phyloP scores from a whole-genome alignment of 371 early-diverging fungal species.

The Choanephora cucurbitarum region DNA sequence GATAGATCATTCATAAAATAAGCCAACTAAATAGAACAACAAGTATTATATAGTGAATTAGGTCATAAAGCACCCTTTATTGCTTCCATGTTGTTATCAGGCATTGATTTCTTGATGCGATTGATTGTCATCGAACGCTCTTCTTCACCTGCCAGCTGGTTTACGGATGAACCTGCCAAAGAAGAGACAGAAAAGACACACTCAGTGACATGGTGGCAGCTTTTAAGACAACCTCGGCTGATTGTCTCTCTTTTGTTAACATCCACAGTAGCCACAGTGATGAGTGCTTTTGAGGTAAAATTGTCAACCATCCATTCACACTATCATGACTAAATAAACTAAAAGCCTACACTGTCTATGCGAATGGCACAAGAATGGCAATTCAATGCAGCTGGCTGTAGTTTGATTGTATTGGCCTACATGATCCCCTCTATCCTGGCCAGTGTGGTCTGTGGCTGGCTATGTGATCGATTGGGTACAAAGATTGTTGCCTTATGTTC shows the following conservation, averaged over 20 bases:
- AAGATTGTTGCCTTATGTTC: constrained; percentile 43
- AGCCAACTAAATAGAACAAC: constrained; percentile 1
- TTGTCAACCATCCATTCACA: too few species aligned
- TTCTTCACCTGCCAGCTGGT: constrained; percentile 47
- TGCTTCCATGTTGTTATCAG: constrained; percentile 66
- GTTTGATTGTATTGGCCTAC: constrained; percentile 60
- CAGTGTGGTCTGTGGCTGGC: constrained; percentile 45
- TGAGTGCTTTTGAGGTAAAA: constrained; percentile 51
- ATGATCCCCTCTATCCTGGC: constrained; percentile 50
- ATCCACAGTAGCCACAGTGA: constrained; percentile 34
- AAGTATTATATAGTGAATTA: constrained; percentile 60
- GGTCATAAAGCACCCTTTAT: constrained; percentile 73
- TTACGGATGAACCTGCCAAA: constrained; percentile 18
- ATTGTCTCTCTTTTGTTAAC: constrained; percentile 37
- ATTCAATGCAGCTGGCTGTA: constrained; percentile 56
- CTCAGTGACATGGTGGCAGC: constrained; percentile 16
- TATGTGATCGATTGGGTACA: constrained; percentile 46
- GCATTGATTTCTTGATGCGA: constrained; percentile 57
- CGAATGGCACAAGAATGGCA: constrained; percentile 55
- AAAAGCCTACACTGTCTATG: constrained; percentile 59
- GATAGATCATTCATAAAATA: too few species aligned
- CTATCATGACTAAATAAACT: too few species aligned
- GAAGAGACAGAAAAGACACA: constrained; percentile 16
- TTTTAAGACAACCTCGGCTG: constrained; percentile 32
- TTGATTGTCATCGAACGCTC: constrained; percentile 55